Conservation (phyloP, 106 monocot genomes). For the Apostasia shenzhenica region DNA sequence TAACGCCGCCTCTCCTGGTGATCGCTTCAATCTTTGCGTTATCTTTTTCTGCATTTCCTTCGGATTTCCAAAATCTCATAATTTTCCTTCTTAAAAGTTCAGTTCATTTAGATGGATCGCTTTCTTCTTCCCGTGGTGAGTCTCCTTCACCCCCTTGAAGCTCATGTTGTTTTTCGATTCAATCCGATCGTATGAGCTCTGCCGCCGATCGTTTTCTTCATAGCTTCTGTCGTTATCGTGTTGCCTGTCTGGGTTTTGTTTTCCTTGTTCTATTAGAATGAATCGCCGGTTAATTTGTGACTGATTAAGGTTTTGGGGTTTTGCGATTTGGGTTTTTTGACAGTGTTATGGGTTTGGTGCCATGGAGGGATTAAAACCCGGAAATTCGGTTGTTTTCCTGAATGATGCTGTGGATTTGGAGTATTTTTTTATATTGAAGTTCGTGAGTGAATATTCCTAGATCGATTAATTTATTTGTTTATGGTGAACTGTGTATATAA, state of each 20-base stretch:
- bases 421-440: constrained; percentile 1
- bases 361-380: not conserved
- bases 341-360: not conserved
- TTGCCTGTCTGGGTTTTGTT: not conserved
- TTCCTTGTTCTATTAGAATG: not conserved
- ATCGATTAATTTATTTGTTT: not conserved
- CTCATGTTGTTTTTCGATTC: not conserved
- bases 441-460: not conserved
- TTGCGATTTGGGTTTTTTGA: constrained; percentile 5
- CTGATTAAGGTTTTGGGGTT: constrained; percentile 12
- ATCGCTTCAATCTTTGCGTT: not conserved
- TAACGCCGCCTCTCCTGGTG: not conserved
- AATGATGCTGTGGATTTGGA: not conserved
- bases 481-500: too few species aligned
- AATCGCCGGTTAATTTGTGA: not conserved
- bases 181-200: not conserved
- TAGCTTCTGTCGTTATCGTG: not conserved
- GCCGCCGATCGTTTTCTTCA: not conserved
- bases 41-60: not conserved
- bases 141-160: not conserved
- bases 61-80: constrained; percentile 9
- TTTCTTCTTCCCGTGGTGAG: constrained; percentile 9
- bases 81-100: constrained; percentile 2
- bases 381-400: not conserved
- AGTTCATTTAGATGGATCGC: not conserved